These are phyloP conservation scores for Colletotrichum sp. DNA, from an alignment of 2,329 filamentous ascomycete genomes.

Conservation along the genomic window DNA sequence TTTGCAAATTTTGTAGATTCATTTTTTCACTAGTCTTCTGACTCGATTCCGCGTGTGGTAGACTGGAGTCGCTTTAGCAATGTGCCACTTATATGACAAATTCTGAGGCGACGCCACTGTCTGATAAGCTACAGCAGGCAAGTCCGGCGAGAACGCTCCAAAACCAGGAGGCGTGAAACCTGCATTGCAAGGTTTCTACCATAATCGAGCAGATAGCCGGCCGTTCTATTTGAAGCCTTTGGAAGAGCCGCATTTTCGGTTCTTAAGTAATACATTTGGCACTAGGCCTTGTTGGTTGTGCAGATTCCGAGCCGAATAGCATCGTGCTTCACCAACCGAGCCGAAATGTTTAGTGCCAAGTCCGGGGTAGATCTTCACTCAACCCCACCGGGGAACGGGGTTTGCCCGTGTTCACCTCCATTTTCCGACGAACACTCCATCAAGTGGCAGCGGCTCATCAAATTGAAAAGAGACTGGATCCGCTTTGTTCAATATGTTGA, in stretches of 20 bases:
- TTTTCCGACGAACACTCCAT: not conserved
- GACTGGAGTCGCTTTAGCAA: too few species aligned
- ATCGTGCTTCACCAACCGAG: not conserved
- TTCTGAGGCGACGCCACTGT: too few species aligned
- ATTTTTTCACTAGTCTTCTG: not conserved
- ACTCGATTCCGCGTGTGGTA: too few species aligned
- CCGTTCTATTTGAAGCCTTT: too few species aligned
- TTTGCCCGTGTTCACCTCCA: not conserved
- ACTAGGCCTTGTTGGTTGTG: not conserved
- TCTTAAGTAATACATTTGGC: too few species aligned
- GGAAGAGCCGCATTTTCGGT: too few species aligned
- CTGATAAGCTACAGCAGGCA: too few species aligned
- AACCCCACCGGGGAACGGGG: slow-evolving; percentile 7
- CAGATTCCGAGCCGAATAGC: not conserved
- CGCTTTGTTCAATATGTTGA: not conserved
- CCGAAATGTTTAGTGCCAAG: not conserved
- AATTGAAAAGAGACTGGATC: not conserved
- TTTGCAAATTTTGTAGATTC: not conserved
- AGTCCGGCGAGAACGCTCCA: too few species aligned
- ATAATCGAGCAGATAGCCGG: too few species aligned
- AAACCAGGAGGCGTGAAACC: too few species aligned
- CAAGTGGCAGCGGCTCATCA: not conserved
- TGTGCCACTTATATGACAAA: too few species aligned
- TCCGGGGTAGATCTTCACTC: not conserved
- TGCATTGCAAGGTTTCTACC: too few species aligned